Base-by-base conservation (phyloP, 192 early-diverging fungal genomes). In the Allomyces macrogynus region DNA sequence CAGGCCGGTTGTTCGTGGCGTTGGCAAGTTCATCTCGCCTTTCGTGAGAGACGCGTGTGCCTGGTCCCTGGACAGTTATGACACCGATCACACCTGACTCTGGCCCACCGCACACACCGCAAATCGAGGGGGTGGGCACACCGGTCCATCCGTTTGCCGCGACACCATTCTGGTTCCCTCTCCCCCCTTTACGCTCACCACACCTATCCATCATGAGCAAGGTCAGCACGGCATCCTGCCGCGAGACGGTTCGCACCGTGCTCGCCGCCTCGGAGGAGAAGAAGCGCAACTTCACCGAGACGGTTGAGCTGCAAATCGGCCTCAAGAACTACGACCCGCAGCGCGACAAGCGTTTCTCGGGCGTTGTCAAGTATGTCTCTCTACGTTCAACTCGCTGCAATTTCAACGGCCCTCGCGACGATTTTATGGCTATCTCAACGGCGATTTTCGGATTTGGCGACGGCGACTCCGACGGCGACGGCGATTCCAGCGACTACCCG, bases 241-340 rank as follows among this genome's bases (percentile, higher is more conserved):
- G 91, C 74, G 86, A 87, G 65, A 77, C 85, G 72, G 83, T 92
- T 68, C 66, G 71, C 32, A 74, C 76, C 66, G 74, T 96, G 70
- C 77, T 87, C 69, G 69, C 71, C 60, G 86, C 73, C 74, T 84
- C 91, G 71, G 81, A 85, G 78, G 91, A 89, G 79, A 91, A 91
- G 80, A 82, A 86, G 75, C 82, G 93, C 72, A 97, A 97, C 76
- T 97, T 97, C 85, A 80, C 77, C 64, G 93, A 97, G 83, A 94
- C 93, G 65, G 83, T 97, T 65, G 93, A 97, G 79, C 87, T 97
- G 75, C 93, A 97, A 77, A 86, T 97, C 76, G 93, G 93, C 75
- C 85, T 97, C 65, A 97, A 97, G 89, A 97, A 97, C 90, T 97
- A 97, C 88, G 93, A 97, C 86, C 93, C 93, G 69, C 93, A 97